Evolutionary conservation across 129 eudicot species (phyloP).

Genomic region (Pittosporum tobira): DNA sequence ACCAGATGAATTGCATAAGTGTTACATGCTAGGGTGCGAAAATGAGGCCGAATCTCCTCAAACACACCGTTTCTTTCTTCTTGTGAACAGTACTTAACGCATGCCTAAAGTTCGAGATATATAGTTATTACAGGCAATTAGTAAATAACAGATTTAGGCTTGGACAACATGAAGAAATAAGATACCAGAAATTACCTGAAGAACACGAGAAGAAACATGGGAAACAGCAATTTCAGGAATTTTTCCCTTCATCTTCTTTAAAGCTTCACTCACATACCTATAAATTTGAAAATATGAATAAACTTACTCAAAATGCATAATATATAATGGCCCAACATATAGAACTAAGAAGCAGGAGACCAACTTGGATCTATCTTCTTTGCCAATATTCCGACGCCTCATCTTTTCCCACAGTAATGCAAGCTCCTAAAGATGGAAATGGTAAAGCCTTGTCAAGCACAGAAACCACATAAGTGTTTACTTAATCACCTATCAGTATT

Average conservation of each 20-base stretch:
- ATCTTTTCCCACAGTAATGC: slow-evolving; percentile 90
- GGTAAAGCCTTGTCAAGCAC: neutral
- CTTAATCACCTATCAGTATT: too few species aligned
- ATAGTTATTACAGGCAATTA: slow-evolving; percentile 11
- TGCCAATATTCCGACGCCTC: slow-evolving; percentile 67
- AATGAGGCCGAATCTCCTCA: slow-evolving; percentile 63
- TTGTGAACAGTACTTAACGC: slow-evolving; percentile 66
- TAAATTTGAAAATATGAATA: neutral
- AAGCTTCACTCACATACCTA: slow-evolving; percentile 71
- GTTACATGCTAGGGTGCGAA: slow-evolving; percentile 57
- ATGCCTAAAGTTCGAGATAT: slow-evolving; percentile 45
- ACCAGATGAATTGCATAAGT: slow-evolving; percentile 78
- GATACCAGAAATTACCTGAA: slow-evolving; percentile 50
- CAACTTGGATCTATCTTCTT: slow-evolving; percentile 79
- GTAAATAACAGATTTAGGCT: neutral
- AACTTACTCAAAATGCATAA: neutral
- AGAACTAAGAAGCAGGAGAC: slow-evolving; percentile 13
- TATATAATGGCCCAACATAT: neutral
- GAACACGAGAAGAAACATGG: slow-evolving; percentile 89
- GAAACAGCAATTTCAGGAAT: slow-evolving; percentile 89
- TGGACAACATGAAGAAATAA: neutral
- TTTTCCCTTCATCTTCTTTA: slow-evolving; percentile 80
- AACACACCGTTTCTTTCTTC: slow-evolving; percentile 61
- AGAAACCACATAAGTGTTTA: neutral
- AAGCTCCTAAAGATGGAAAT: slow-evolving; percentile 50